phyloP scores from a whole-genome alignment of 176 grass and related monocot species.

The Avena atlantica region DNA sequence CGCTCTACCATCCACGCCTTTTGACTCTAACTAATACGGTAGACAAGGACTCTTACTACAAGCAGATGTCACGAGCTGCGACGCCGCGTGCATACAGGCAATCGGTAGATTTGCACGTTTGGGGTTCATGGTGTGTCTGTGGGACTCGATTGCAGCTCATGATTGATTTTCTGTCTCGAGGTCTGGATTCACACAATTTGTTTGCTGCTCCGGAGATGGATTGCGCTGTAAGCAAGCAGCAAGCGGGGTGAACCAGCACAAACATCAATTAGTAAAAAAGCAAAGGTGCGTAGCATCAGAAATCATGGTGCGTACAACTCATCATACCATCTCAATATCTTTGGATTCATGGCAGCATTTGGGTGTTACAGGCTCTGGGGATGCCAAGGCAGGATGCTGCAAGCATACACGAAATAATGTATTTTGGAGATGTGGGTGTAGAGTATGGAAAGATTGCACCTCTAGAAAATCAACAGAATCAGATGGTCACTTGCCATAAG shows the following conservation, averaged over 20 bases:
- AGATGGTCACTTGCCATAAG: constrained; percentile 24
- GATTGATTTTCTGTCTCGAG: constrained; percentile 16
- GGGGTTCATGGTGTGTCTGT: neutral
- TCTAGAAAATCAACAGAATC: neutral
- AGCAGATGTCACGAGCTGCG: neutral
- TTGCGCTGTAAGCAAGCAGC: constrained; percentile 37
- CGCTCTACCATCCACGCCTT: neutral
- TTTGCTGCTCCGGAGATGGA: neutral
- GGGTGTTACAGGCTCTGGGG: neutral
- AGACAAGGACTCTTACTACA: neutral
- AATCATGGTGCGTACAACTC: neutral
- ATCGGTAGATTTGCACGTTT: neutral
- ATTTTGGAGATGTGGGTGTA: neutral
- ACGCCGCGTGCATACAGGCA: neutral
- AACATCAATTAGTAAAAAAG: neutral
- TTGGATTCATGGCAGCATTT: constrained; percentile 20
- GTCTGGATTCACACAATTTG: constrained; percentile 17
- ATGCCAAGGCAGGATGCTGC: constrained; percentile 36
- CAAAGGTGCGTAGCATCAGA: neutral
- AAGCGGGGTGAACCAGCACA: neutral
- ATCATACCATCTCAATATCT: constrained; percentile 43
- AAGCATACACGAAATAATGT: neutral
- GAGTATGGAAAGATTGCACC: neutral
- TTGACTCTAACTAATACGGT: neutral
- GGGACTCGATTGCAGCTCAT: neutral